A percentile compares a stretch with the other conserved stretches of the same genome.
phyloP scores from a whole-genome alignment of 2,329 filamentous ascomycete genomes.

The Cadophora sp. region DNA sequence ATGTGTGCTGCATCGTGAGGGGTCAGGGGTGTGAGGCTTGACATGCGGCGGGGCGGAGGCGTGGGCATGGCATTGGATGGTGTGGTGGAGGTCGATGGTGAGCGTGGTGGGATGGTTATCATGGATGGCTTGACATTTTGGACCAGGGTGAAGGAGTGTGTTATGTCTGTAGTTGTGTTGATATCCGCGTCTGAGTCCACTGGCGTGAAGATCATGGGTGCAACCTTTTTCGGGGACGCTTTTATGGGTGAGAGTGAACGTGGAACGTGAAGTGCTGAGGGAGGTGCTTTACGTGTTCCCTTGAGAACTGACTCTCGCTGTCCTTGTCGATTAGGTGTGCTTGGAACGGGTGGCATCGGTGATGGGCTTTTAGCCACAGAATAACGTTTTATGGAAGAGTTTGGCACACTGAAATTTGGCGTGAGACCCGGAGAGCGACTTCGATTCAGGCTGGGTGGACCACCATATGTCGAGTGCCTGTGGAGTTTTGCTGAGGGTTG shows the following conservation, averaged over 20 bases:
- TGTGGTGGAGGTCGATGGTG: constrained; percentile 5
- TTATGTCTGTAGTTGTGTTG: neutral
- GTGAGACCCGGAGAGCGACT: constrained; percentile 29
- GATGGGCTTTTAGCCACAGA: constrained; percentile 27
- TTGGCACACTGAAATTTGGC: constrained; percentile 44
- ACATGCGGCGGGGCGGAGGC: constrained; percentile 25
- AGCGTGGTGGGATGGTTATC: constrained; percentile 26
- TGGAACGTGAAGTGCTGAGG: constrained; percentile 27
- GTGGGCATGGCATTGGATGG: constrained; percentile 3
- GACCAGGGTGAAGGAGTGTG: neutral
- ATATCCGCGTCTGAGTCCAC: neutral
- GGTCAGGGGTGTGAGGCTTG: constrained; percentile 30
- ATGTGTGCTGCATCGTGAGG: constrained; percentile 24
- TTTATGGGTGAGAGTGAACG: constrained; percentile 32
- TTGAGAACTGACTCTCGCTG: constrained; percentile 26
- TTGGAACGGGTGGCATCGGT: constrained; percentile 19
- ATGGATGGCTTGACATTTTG: constrained; percentile 22
- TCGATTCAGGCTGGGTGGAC: constrained; percentile 20
- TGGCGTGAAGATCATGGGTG: constrained; percentile 20
- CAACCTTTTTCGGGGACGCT: constrained; percentile 29
- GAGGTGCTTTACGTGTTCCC: constrained; percentile 29
- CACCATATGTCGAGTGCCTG: constrained; percentile 38
- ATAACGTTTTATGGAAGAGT: constrained; percentile 38
- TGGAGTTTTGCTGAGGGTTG: constrained; percentile 27
- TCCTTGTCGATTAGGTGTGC: neutral